phyloP scores from a whole-genome alignment of 2,329 filamentous ascomycete genomes.

The Hawksworthiomyces lignivorus region DNA sequence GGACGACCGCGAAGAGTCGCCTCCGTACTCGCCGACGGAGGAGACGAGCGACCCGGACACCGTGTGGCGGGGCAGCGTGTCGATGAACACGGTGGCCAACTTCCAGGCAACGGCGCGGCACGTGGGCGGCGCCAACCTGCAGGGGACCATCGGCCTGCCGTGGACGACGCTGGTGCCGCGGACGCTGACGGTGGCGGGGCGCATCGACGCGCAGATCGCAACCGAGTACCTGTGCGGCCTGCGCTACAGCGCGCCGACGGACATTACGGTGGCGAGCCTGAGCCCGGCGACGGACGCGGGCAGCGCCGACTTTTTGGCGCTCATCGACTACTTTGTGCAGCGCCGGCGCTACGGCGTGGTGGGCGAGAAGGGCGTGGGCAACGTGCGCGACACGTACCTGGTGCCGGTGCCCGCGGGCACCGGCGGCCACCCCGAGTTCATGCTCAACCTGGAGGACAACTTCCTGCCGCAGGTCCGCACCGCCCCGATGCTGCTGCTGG shows the following conservation, averaged over 20 bases:
- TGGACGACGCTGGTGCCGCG: conserved; percentile 73
- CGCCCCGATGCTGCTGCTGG: conserved; percentile 72
- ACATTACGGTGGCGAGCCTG: conserved; percentile 74
- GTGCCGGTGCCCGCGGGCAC: conserved; percentile 73
- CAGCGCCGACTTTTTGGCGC: conserved; percentile 56
- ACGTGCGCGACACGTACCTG: conserved; percentile 85
- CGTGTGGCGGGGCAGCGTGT: conserved; percentile 69
- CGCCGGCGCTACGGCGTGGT: conserved; percentile 85
- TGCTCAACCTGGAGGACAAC: conserved; percentile 81
- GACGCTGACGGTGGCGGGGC: conserved; percentile 62
- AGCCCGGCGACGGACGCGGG: conserved; percentile 55
- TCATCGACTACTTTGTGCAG: conserved; percentile 81
- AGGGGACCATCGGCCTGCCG: conserved; percentile 39
- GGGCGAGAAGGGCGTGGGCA: conserved; percentile 62
- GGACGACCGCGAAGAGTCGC: conserved; percentile 71
- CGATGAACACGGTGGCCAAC: conserved; percentile 70
- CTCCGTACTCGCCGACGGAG: conserved; percentile 76
- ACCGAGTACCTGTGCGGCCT: conserved; percentile 87
- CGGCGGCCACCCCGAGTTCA: conserved; percentile 70
- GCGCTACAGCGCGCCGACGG: conserved; percentile 72
- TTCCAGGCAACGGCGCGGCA: conserved; percentile 73
- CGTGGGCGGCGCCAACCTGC: conserved; percentile 76
- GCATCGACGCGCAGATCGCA: conserved; percentile 74
- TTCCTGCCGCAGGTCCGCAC: conserved; percentile 63
- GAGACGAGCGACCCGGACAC: conserved; percentile 62